Percentiles rank a stretch among this genome's conserved stretches.
Conservation (phyloP, 257 asterid species). For the Schizonepeta tenuifolia region DNA sequence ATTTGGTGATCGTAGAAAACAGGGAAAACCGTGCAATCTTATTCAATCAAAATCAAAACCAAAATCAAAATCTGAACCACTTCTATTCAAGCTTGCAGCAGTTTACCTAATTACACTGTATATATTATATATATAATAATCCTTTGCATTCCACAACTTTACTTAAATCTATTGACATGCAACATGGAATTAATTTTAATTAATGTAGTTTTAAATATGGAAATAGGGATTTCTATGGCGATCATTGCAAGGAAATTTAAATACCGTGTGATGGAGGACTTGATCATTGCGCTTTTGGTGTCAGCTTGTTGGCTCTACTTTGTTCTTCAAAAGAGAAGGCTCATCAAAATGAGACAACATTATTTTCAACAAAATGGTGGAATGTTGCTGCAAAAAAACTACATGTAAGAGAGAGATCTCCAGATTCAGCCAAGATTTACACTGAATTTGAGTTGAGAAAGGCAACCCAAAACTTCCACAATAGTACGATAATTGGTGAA, state of each 20-base stretch:
- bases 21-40: constrained; percentile 18
- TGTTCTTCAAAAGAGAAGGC: constrained; percentile 26
- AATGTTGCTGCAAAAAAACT: constrained; percentile 27
- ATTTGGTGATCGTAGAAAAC: constrained; percentile 31
- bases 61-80: too few species aligned
- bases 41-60: too few species aligned
- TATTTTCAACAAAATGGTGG: constrained; percentile 32
- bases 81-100: too few species aligned
- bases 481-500: neutral
- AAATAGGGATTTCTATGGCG: too few species aligned
- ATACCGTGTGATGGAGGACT: too few species aligned
- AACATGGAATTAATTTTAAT: too few species aligned
- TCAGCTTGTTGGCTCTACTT: constrained; percentile 21
- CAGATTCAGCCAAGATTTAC: neutral
- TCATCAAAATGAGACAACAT: neutral
- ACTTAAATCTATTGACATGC: too few species aligned
- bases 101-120: too few species aligned
- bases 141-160: too few species aligned
- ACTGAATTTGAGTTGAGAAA: constrained; percentile 10
- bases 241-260: too few species aligned
- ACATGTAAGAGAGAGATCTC: neutral
- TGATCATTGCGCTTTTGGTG: constrained; percentile 11
- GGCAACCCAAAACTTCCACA: constrained; percentile 32
- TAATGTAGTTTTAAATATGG: too few species aligned
- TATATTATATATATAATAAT: too few species aligned